Evolutionary conservation across 2,329 filamentous ascomycete species (phyloP).

Genomic region (Moelleriella libera): DNA sequence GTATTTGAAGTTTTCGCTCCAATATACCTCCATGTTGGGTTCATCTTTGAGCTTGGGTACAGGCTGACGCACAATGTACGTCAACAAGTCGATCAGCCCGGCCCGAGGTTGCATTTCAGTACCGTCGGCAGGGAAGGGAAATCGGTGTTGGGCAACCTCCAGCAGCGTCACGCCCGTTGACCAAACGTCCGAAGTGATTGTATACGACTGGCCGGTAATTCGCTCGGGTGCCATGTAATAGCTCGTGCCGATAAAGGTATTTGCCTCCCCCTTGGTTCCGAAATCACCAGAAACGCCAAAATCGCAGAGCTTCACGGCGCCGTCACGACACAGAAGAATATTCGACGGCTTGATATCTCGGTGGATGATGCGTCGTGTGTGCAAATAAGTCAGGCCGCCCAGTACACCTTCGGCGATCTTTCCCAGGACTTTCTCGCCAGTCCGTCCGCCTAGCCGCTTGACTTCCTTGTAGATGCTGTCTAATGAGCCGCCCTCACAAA

Average conservation of each 20-base stretch:
- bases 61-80: conserved; percentile 91
- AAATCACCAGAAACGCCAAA: conserved; percentile 97
- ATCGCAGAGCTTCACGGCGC: conserved; percentile 94
- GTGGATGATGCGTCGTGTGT: conserved; percentile 94
- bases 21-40: conserved; percentile 74
- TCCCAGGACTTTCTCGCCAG: conserved; percentile 91
- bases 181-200: conserved; percentile 98
- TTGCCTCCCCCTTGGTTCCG: conserved; percentile 94
- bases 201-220: conserved; percentile 95
- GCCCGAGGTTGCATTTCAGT: conserved; percentile 90
- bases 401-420: conserved; percentile 94
- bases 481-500: conserved; percentile 89
- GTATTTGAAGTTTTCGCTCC: conserved; percentile 97
- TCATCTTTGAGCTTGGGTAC: conserved; percentile 96
- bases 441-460: conserved; percentile 84
- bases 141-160: conserved; percentile 98
- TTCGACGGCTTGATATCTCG: conserved; percentile 98
- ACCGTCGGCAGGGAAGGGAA: conserved; percentile 94
- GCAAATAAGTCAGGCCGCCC: conserved; percentile 85
- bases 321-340: conserved; percentile 81
- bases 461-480: conserved; percentile 97
- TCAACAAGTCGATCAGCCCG: conserved; percentile 85
- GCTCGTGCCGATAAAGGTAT: conserved; percentile 96
- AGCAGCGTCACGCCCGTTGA: conserved; percentile 90
- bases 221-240: conserved; percentile 99